Percentiles rank a stretch among this genome's conserved stretches.
phyloP scores from a whole-genome alignment of 2,329 filamentous ascomycete species.

The Arthrocladium fulminans region DNA sequence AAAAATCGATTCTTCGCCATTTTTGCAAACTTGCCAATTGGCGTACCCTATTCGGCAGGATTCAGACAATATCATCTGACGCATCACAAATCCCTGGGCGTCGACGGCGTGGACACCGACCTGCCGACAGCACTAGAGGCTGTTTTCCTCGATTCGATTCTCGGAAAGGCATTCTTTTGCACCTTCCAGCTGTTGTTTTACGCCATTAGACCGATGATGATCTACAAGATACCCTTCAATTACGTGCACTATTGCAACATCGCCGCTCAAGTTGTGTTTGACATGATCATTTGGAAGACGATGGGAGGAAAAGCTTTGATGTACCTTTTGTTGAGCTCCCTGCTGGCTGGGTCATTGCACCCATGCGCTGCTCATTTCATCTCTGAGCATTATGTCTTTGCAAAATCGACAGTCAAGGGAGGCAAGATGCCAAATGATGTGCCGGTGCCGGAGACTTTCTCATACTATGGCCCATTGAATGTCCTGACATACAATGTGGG shows the following conservation, averaged over 20 bases:
- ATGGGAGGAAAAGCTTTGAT: slow-evolving; percentile 58
- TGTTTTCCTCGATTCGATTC: slow-evolving; percentile 80
- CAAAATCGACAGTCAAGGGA: slow-evolving; percentile 35
- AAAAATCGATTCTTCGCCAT: slow-evolving; percentile 83
- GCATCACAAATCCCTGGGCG: slow-evolving; percentile 96
- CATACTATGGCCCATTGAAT: slow-evolving; percentile 91
- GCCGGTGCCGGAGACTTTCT: slow-evolving; percentile 84
- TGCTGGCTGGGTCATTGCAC: slow-evolving; percentile 87
- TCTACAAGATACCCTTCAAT: slow-evolving; percentile 84
- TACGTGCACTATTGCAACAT: slow-evolving; percentile 78
- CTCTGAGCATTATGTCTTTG: slow-evolving; percentile 83
- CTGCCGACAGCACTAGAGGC: slow-evolving; percentile 88
- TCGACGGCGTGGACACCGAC: slow-evolving; percentile 92
- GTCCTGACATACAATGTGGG: slow-evolving; percentile 94
- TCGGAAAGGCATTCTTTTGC: slow-evolving; percentile 97
- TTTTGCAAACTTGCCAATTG: slow-evolving; percentile 91
- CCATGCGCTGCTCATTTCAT: slow-evolving; percentile 97
- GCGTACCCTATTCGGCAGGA: slow-evolving; percentile 87
- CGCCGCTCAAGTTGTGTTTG: slow-evolving; percentile 65
- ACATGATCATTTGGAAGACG: slow-evolving; percentile 56
- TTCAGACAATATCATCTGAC: slow-evolving; percentile 97
- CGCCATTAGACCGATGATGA: slow-evolving; percentile 86
- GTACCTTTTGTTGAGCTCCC: slow-evolving; percentile 82
- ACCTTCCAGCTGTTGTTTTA: slow-evolving; percentile 99
- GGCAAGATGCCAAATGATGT: slow-evolving; percentile 25